phyloP scores from a whole-genome alignment of 495 filamentous ascomycete genomes.

The Rusavskia elegans region DNA sequence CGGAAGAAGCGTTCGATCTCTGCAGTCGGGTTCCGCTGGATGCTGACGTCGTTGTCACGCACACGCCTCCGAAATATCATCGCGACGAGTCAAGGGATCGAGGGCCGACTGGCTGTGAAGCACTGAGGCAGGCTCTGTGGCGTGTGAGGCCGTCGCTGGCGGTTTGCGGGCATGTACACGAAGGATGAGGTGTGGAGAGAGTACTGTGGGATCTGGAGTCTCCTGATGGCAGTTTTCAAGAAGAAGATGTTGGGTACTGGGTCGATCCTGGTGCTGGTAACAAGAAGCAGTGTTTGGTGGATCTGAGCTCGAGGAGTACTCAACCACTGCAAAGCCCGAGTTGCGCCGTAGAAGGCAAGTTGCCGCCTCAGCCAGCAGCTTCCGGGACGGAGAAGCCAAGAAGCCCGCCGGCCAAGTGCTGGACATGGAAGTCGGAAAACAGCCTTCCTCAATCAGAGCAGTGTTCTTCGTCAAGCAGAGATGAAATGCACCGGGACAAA shows the following conservation, averaged over 20 bases:
- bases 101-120: constrained; percentile 23
- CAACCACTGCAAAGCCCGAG: constrained; percentile 26
- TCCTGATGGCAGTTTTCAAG: constrained; percentile 10
- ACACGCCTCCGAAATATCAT: constrained; percentile 31
- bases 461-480: no score
- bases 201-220: no score
- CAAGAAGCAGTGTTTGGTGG: constrained; percentile 42
- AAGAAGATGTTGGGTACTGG: constrained; percentile 22
- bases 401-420: no score
- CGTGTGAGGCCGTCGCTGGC: constrained; percentile 27
- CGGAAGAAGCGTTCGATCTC: constrained; percentile 29
- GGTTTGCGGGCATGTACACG: constrained; percentile 36
- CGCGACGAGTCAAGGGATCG: constrained; percentile 23
- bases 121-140: constrained; percentile 22
- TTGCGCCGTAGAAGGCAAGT: no score
- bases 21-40: constrained; percentile 31
- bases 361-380: no score
- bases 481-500: no score
- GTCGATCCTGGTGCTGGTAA: constrained; percentile 28
- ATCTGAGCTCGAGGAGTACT: constrained; percentile 34
- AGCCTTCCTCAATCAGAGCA: no score
- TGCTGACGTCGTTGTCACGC: constrained; percentile 30
- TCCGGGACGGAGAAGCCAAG: no score
- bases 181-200: constrained; percentile 27
- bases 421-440: no score